Evolutionary conservation across 2,329 filamentous ascomycete species (phyloP).

Genomic region (Hypoxylon sp.): DNA sequence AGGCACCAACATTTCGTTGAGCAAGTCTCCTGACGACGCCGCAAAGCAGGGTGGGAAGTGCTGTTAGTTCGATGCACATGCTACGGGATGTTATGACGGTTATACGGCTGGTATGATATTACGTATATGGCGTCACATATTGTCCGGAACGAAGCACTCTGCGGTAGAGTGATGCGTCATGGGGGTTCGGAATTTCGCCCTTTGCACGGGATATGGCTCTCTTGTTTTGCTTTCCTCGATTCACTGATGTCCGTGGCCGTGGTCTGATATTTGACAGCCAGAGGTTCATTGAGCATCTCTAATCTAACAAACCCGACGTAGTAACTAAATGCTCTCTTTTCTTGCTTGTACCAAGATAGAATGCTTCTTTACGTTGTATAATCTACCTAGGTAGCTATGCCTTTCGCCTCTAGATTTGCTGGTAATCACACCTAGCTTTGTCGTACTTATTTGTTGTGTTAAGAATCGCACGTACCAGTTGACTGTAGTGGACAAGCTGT

Average conservation of each 20-base stretch:
- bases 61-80: slow-evolving; percentile 68
- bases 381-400: slow-evolving; percentile 2
- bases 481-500: background rate
- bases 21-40: slow-evolving; percentile 82
- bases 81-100: slow-evolving; percentile 49
- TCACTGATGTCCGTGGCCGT: slow-evolving; percentile 40
- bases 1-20: slow-evolving; percentile 87
- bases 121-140: slow-evolving; percentile 54
- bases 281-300: slow-evolving; percentile 45
- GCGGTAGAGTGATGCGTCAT: slow-evolving; percentile 47
- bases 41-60: slow-evolving; percentile 85
- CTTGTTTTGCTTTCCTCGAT: slow-evolving; percentile 39
- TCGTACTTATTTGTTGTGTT: background rate
- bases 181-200: slow-evolving; percentile 48
- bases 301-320: slow-evolving; percentile 46
- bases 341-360: slow-evolving; percentile 19
- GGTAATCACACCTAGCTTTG: slow-evolving; percentile 28
- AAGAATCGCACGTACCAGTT: slow-evolving; percentile 6
- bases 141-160: slow-evolving; percentile 43
- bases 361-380: background rate
- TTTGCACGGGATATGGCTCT: slow-evolving; percentile 45
- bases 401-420: slow-evolving; percentile 8
- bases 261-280: slow-evolving; percentile 45
- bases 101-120: slow-evolving; percentile 54
- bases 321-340: slow-evolving; percentile 39